Evolutionary conservation across 2,329 filamentous ascomycete genomes (phyloP).

Genomic region (Nemania sp.): DNA sequence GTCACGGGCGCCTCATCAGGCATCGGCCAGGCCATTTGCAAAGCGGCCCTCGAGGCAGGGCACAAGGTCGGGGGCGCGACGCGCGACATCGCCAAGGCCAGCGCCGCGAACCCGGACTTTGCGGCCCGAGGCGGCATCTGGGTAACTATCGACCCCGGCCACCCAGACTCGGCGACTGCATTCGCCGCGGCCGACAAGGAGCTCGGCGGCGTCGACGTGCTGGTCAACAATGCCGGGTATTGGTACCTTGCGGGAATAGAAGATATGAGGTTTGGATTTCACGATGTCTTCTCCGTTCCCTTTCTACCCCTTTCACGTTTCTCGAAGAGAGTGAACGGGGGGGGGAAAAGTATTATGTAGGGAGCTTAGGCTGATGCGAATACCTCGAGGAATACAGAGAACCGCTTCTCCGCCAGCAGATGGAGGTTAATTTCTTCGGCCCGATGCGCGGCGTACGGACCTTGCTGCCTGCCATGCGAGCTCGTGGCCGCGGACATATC

Average conservation of each 20-base stretch:
- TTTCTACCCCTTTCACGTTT: background rate
- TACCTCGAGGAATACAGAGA: constrained; percentile 14
- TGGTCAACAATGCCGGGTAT: constrained; percentile 25
- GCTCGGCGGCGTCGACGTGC: constrained; percentile 21
- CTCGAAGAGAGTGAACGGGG: background rate
- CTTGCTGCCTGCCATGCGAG: constrained; percentile 16
- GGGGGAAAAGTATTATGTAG: background rate
- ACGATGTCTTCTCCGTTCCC: constrained; percentile 3
- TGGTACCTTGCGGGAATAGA: constrained; percentile 17
- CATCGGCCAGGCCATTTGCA: constrained; percentile 20
- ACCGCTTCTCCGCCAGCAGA: constrained; percentile 17
- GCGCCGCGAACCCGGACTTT: constrained; percentile 17
- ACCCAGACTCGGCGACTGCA: constrained; percentile 12
- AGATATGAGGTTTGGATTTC: constrained; percentile 19
- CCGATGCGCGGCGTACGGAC: constrained; percentile 23
- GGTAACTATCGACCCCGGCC: constrained; percentile 17
- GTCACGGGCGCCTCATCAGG: constrained; percentile 25
- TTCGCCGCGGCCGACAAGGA: constrained; percentile 14
- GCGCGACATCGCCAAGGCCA: constrained; percentile 21
- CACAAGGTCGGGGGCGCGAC: constrained; percentile 20
- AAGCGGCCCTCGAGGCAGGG: constrained; percentile 14
- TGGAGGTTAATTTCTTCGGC: constrained; percentile 25
- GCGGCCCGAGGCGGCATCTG: constrained; percentile 21
- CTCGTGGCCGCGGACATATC: constrained; percentile 18
- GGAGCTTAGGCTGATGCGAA: constrained; percentile 9